Conservation (phyloP, 2,329 filamentous ascomycete species). For the Chrysoporthe deuterocubensis region DNA sequence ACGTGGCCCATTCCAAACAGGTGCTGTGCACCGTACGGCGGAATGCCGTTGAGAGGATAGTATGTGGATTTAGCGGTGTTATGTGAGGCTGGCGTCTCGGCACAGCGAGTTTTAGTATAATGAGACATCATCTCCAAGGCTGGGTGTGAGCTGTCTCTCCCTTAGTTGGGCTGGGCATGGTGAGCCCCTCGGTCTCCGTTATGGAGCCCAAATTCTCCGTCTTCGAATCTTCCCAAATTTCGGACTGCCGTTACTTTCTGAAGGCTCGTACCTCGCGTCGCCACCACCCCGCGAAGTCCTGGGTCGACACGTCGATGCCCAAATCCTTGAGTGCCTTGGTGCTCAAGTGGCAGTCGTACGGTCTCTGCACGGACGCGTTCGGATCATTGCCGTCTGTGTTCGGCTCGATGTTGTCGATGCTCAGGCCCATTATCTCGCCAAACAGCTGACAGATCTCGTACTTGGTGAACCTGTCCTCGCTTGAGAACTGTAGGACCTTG, state of each 20-base stretch:
- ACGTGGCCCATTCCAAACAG: slow-evolving; percentile 1
- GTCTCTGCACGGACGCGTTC: slow-evolving; percentile 72
- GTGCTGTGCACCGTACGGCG: not conserved
- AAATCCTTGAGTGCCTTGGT: slow-evolving; percentile 73
- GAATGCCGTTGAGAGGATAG: not conserved
- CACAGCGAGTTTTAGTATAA: slow-evolving; percentile 5
- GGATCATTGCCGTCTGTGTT: slow-evolving; percentile 75
- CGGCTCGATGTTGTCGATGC: slow-evolving; percentile 68
- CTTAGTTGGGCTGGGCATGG: not conserved
- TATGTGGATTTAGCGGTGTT: not conserved
- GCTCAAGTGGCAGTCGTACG: slow-evolving; percentile 87
- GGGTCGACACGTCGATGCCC: slow-evolving; percentile 74
- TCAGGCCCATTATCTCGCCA: slow-evolving; percentile 77
- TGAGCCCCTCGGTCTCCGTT: not conserved
- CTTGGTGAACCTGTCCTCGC: slow-evolving; percentile 86
- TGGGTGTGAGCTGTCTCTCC: slow-evolving; percentile 10
- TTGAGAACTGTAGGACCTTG: slow-evolving; percentile 78
- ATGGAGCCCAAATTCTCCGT: not conserved
- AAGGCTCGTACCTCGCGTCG: slow-evolving; percentile 64
- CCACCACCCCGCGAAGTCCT: slow-evolving; percentile 85
- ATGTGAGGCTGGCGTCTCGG: slow-evolving; percentile 3
- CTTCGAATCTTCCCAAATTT: not conserved
- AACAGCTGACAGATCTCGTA: slow-evolving; percentile 84
- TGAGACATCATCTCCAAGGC: slow-evolving; percentile 2
- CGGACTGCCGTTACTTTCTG: slow-evolving; percentile 47